Percentiles rank a stretch among this genome's conserved stretches.
Evolutionary conservation across 75 land plant species (phyloP).

Genomic region (Cryptomeria japonica): DNA sequence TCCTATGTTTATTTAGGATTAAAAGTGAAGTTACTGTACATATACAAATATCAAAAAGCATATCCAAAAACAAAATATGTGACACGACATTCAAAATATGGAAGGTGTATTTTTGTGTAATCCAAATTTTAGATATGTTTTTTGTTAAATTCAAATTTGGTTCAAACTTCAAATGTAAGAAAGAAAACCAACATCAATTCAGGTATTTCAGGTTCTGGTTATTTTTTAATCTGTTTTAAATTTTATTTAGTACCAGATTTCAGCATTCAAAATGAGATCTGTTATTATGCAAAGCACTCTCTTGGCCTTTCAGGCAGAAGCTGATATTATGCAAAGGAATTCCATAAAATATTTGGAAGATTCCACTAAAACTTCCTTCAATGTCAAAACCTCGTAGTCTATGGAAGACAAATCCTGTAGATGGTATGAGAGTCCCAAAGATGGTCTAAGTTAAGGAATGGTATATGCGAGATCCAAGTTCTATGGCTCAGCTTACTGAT

Average conservation of each 20-base stretch:
- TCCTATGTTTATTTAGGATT: too few relatives aligned
- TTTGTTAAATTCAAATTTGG: too few relatives aligned
- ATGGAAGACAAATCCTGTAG: background rate
- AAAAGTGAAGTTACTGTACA: too few relatives aligned
- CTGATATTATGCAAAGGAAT: background rate
- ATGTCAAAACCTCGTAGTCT: background rate
- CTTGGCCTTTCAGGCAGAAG: background rate
- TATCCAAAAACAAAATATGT: too few relatives aligned
- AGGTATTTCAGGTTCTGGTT: background rate
- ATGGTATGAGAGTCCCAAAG: background rate
- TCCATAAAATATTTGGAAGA: background rate
- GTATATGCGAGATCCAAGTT: background rate
- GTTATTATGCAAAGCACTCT: background rate
- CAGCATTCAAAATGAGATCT: background rate
- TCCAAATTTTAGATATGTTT: background rate
- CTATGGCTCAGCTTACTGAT: background rate
- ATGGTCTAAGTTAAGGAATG: background rate
- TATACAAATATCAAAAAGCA: too few relatives aligned
- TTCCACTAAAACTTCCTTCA: background rate
- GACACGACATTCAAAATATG: too few relatives aligned
- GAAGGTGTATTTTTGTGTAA: too few relatives aligned
- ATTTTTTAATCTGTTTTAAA: too few relatives aligned
- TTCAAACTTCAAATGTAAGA: background rate
- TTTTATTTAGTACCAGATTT: background rate
- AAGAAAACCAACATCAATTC: background rate